These are phyloP conservation scores for Linum usitatissimum DNA, from an alignment of 345 rosid genomes.

Conservation along the genomic window DNA sequence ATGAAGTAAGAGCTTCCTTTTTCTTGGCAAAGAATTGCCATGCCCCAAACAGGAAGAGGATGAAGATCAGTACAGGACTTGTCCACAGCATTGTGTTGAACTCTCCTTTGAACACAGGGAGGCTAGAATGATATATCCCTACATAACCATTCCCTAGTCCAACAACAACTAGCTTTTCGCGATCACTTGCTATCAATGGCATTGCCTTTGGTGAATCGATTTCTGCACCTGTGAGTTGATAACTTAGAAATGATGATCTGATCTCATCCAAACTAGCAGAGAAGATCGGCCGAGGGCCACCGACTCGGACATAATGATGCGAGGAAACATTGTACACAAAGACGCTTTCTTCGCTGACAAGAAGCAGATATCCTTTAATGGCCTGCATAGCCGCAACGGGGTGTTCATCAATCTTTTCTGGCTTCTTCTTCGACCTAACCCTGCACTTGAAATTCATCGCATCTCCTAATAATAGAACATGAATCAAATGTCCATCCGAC, in stretches of 20 bases:
- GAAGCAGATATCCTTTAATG: slow-evolving; percentile 71
- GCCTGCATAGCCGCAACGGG: slow-evolving; percentile 57
- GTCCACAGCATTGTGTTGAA: slow-evolving; percentile 69
- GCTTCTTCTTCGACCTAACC: slow-evolving; percentile 70
- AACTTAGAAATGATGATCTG: slow-evolving; percentile 56
- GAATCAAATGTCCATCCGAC: slow-evolving; percentile 70
- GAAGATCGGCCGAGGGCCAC: slow-evolving; percentile 65
- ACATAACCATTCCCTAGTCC: slow-evolving; percentile 77
- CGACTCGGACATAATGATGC: slow-evolving; percentile 59
- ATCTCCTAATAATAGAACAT: slow-evolving; percentile 68
- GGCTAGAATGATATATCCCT: slow-evolving; percentile 72
- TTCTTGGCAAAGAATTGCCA: slow-evolving; percentile 97
- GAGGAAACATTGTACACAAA: slow-evolving; percentile 75
- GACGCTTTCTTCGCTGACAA: slow-evolving; percentile 49
- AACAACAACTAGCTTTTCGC: slow-evolving; percentile 64
- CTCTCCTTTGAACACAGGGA: slow-evolving; percentile 49
- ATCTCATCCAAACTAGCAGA: slow-evolving; percentile 65
- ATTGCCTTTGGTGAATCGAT: slow-evolving; percentile 14
- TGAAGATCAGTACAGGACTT: slow-evolving; percentile 72
- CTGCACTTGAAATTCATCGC: slow-evolving; percentile 82
- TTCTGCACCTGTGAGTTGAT: slow-evolving; percentile 26
- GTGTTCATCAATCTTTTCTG: slow-evolving; percentile 36
- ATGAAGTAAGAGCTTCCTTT: slow-evolving; percentile 85
- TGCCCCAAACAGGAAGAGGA: slow-evolving; percentile 66
- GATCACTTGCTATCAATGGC: slow-evolving; percentile 72